Conservation (phyloP, 176 grass and related monocot species). For the Bothriochloa decipiens region DNA sequence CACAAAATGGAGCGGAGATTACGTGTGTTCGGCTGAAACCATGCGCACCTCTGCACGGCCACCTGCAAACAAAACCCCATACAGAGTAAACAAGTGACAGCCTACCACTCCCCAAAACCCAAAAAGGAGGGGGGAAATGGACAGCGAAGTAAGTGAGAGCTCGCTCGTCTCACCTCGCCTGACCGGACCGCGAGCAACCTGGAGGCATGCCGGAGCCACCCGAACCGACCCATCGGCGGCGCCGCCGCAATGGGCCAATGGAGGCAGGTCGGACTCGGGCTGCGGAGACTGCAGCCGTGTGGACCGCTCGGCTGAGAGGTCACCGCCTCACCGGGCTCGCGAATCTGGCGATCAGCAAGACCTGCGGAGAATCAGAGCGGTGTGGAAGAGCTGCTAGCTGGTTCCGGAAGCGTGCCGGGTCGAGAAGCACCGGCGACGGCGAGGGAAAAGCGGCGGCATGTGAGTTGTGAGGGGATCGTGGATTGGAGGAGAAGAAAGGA, state of each 20-base stretch:
- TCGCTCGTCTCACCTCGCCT: constrained; percentile 47
- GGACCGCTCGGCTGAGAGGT: background rate
- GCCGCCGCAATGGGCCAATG: constrained; percentile 13
- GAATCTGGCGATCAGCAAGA: background rate
- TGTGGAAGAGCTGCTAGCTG: background rate
- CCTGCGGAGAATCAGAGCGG: background rate
- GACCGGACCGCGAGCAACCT: constrained; percentile 47
- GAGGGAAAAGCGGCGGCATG: background rate
- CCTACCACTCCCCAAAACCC: background rate
- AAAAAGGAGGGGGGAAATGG: constrained; percentile 11
- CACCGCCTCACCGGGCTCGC: background rate
- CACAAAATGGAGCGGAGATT: constrained; percentile 5
- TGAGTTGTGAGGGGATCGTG: constrained; percentile 12
- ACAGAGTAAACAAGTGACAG: background rate
- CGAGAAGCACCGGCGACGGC: constrained; percentile 4
- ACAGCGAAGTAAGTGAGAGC: background rate
- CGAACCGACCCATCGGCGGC: constrained; percentile 36
- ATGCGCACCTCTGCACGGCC: constrained; percentile 24
- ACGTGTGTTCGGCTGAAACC: constrained; percentile 38
- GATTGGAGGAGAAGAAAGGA: constrained; percentile 47
- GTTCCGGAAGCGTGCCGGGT: constrained; percentile 16
- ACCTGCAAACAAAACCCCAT: constrained; percentile 33
- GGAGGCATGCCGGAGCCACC: constrained; percentile 51
- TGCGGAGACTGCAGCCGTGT: background rate
- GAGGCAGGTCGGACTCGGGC: background rate